These are phyloP conservation scores for Prinsepia uniflora DNA, from an alignment of 306 rosid species.

Conservation along the genomic window DNA sequence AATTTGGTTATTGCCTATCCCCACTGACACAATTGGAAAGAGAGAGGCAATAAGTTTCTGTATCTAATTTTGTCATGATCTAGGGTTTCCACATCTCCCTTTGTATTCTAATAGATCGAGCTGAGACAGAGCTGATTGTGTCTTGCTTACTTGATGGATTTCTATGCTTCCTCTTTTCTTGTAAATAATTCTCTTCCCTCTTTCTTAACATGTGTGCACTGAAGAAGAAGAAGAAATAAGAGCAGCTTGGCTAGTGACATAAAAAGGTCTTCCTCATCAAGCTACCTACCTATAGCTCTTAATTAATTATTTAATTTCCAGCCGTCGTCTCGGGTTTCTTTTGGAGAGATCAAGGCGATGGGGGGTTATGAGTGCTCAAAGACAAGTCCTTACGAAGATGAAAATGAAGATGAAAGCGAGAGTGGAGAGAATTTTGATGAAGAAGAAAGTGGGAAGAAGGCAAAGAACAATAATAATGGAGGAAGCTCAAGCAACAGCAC, in stretches of 20 bases:
- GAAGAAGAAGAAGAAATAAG: neutral
- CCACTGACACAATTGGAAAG: constrained; percentile 21
- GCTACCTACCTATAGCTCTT: constrained; percentile 16
- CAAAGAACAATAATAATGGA: constrained; percentile 35
- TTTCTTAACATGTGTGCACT: constrained; percentile 22
- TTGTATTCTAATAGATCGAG: constrained; percentile 12
- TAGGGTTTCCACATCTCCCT: constrained; percentile 35
- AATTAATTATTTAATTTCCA: too few species aligned
- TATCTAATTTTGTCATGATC: constrained; percentile 31
- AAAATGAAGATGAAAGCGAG: constrained; percentile 34
- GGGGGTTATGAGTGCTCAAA: constrained; percentile 56
- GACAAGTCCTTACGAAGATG: constrained; percentile 34
- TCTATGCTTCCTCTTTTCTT: constrained; percentile 19
- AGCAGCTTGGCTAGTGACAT: constrained; percentile 3
- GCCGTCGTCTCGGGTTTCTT: neutral
- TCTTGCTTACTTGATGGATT: constrained; percentile 23
- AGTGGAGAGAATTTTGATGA: constrained; percentile 36
- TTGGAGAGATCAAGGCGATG: constrained; percentile 26
- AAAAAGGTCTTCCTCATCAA: constrained; percentile 14
- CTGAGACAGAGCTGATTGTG: constrained; percentile 9
- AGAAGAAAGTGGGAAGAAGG: constrained; percentile 10
- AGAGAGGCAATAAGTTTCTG: constrained; percentile 4
- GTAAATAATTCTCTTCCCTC: constrained; percentile 13
- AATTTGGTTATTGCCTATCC: constrained; percentile 30
- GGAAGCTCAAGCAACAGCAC: constrained; percentile 93